Base-by-base conservation (phyloP, 257 asterid species). In the Lantana camara region DNA sequence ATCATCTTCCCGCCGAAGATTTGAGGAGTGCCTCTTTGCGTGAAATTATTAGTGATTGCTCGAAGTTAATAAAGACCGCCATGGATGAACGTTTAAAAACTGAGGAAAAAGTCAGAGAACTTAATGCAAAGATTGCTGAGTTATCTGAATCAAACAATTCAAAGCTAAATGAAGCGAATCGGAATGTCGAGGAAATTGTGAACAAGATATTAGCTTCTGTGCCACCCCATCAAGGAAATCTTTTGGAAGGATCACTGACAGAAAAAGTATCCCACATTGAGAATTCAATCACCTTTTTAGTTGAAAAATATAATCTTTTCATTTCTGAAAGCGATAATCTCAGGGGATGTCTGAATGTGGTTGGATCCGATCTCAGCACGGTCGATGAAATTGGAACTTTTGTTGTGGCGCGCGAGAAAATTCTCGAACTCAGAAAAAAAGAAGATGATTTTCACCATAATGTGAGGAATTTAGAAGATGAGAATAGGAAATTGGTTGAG, bases 261-360 rank as follows among this genome's bases (percentile, higher is more conserved):
- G 89, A 80, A 65, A 93, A 83, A 74, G 78, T 87, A 63, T 79
- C 73, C 67, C 80, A 66, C 65, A 75, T 88, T 44, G 95, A 93
- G 77, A 80, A 70, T 27, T 75, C 82, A 20, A 72, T 82, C 52
- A 40, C 70, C 6, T 44, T 75, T 67, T 74, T 87, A 62, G 73
- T 71, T 64, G 86, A 84, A 54, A 85, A 76, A 73, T 79, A 79
- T 66, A 79, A 78, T 63, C 49, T 29, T 60, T 80, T 82, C 64
- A 70, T 73, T 70, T 87, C 85, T 57, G 91, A 75, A 78, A 70
- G 82, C 24, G 74, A 74, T 63, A 83, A 74, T 60, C 90, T 89
- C 21, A 77, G 79, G 82, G 61, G 63, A 64, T 76, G 83, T 62
- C 65, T 92, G 74, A 44, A 72, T 38, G 93, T 75, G 55, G 68